A percentile compares a stretch with the other conserved stretches of the same genome.
Conservation (phyloP, 768 basidiomycete species). For the Termitomyces sp. region DNA sequence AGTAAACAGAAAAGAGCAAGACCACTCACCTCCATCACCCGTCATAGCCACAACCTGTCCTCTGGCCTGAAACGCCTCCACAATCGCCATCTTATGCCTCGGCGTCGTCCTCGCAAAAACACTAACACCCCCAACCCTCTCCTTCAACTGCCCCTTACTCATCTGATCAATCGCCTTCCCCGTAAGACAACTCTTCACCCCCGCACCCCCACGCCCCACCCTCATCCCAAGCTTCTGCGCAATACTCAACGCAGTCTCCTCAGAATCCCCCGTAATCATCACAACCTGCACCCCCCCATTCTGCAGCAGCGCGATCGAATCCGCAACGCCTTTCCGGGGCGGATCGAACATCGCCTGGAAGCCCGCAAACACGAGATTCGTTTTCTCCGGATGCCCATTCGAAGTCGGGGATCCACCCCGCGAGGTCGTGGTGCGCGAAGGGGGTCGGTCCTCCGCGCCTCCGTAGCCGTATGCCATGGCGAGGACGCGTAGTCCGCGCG, state of each 20-base stretch:
- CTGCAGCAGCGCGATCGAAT: slow-evolving; percentile 79
- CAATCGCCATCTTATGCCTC: slow-evolving; percentile 96
- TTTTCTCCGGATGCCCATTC: slow-evolving; percentile 27
- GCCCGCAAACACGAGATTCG: slow-evolving; percentile 82
- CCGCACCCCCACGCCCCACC: slow-evolving; percentile 44
- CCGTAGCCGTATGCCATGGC: slow-evolving; percentile 90
- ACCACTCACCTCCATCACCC: slow-evolving; percentile 80
- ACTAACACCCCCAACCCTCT: slow-evolving; percentile 74
- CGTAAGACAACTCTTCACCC: slow-evolving; percentile 57
- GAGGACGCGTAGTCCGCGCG: slow-evolving; percentile 79
- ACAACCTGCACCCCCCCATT: slow-evolving; percentile 91
- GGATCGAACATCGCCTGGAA: slow-evolving; percentile 97
- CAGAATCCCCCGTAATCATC: slow-evolving; percentile 97
- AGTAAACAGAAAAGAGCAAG: not conserved
- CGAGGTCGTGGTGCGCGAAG: slow-evolving; percentile 24
- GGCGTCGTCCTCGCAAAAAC: slow-evolving; percentile 97
- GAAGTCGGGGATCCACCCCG: slow-evolving; percentile 23
- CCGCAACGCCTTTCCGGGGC: slow-evolving; percentile 89
- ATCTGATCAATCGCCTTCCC: slow-evolving; percentile 85
- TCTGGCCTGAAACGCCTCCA: slow-evolving; percentile 87
- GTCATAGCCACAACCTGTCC: slow-evolving; percentile 97
- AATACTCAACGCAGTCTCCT: slow-evolving; percentile 86
- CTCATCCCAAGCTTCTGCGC: slow-evolving; percentile 82
- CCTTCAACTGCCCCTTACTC: slow-evolving; percentile 75
- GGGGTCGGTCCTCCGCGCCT: slow-evolving; percentile 36